Evolutionary conservation across 495 filamentous ascomycete species (phyloP), one percentile per base, ranked within the genome.

Genomic region (Hypoxylon subgilvum): DNA sequence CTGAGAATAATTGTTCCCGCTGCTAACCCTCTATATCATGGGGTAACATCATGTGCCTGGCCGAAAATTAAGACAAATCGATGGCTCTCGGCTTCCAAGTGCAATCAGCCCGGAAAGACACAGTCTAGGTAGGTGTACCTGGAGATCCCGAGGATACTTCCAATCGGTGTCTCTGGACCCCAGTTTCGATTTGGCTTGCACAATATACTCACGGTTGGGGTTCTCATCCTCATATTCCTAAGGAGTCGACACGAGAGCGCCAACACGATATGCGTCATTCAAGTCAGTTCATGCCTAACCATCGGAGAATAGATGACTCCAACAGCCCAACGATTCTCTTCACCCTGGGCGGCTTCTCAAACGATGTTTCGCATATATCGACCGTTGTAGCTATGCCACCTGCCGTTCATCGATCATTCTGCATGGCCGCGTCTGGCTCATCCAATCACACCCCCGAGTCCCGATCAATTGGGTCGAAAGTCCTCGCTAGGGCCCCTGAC

Each of bases 391-490:
- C 30, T 40, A 64, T 64, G 61, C 34, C 25, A 59, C 61, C 50
- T 48, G 54, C 54, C 54, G 61, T 47, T 40, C 44, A 43, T 59
- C 44, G 42, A 57, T 44, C 42, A 48, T 28, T 32, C 38, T 45
- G 41, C 39, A 56, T 51, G 52, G 32, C 48, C 51, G 41, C 46
- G 28, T 41, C 16, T 30, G 12, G 43, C 16, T 10, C 19, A 8
- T 36, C 57, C 57, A 60, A 60, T 60, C 48, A 44, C 21, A 25
- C n/a, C 4, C 10, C n/a, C 19, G 35, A 45, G 61, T 54, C 28
- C 61, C 61, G 50, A 64, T 58, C 61, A 64, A 58, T 64, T 64
- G 61, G 61, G 54, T 55, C 61, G 38, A 59, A 64, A 64, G n/a
- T 54, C 35, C 49, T 31, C 36, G 18, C 30, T 32, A 32, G 34